Conservation (phyloP, 768 basidiomycete species). For the Pulveroboletus sp. region DNA sequence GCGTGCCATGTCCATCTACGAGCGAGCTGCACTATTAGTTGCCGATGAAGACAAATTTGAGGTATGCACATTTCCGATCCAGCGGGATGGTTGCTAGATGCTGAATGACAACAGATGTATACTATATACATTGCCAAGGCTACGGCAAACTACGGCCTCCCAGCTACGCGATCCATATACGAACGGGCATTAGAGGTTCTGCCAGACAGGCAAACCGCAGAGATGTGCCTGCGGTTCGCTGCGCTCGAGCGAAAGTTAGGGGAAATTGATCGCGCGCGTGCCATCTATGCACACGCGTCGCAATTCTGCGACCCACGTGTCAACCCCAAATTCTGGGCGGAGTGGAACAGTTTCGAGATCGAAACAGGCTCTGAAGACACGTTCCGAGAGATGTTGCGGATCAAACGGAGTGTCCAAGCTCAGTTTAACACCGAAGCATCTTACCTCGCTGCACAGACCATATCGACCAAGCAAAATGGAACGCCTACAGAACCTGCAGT, state of each 20-base stretch:
- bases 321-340: slow-evolving; percentile 89
- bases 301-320: slow-evolving; percentile 98
- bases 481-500: slow-evolving; percentile 43
- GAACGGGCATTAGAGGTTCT: slow-evolving; percentile 90
- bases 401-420: slow-evolving; percentile 97
- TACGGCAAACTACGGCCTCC: slow-evolving; percentile 90
- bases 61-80: slow-evolving; percentile 41
- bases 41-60: slow-evolving; percentile 92
- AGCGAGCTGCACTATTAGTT: slow-evolving; percentile 85
- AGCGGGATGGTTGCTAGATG: neutral
- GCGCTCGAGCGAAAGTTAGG: slow-evolving; percentile 95
- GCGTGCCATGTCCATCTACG: slow-evolving; percentile 92
- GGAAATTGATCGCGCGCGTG: slow-evolving; percentile 95
- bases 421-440: slow-evolving; percentile 97
- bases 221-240: slow-evolving; percentile 97
- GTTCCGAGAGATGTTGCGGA: slow-evolving; percentile 91
- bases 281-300: slow-evolving; percentile 94
- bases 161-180: slow-evolving; percentile 95
- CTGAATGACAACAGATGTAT: slow-evolving; percentile 64
- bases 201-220: slow-evolving; percentile 90
- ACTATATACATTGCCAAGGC: slow-evolving; percentile 97
- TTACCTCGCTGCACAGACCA: slow-evolving; percentile 87
- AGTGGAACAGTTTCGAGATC: slow-evolving; percentile 98
- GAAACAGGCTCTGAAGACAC: slow-evolving; percentile 99
- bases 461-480: slow-evolving; percentile 60